Base-by-base conservation (phyloP, 805 yeast genomes). In the Wickerhamiella australiensis region DNA sequence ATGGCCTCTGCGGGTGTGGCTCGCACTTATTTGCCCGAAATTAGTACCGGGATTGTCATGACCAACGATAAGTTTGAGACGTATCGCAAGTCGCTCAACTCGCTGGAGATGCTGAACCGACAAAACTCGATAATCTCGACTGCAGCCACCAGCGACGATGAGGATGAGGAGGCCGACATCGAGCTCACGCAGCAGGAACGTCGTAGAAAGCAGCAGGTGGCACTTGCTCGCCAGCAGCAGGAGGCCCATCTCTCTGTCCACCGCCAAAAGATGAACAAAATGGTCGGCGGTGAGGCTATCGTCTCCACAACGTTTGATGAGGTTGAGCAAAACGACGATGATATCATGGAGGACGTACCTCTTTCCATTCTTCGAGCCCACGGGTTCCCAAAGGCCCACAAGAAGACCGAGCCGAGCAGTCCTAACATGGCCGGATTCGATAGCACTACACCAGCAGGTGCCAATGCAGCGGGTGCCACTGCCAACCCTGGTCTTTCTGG, bases 121-220 rank as follows among this genome's bases (percentile, higher is more conserved):
- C 50, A 52, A 25, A 53, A 49, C 42, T 50, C 54, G 17, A n/a
- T 47, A 17, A 36, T 44, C 13, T 42, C 47, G 13, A 33, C 46
- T 23, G 52, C 52, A 15, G 51, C 38, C 42, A 35, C 22, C 15
- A 42, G 60, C 53, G 63, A 61, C 18, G 65, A 61, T 20, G 70
- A 66, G 15, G 75, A 68, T 13, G 69, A 64, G 13, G 70, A 68
- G 57, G 72, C 65, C 29, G 72, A 67, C 42, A 66, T 61, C 12
- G 69, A 61, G 1, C 65, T 62, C 11, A 69, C 62, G 9, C 67
- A 63, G 9, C 63, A 59, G 5, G 56, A 54, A 13, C 53, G 51
- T 25, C 42, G 42, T 17, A 54, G 55, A 20, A 52, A 56, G 37
- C 58, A 56, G 46, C 56, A 43, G 42, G 29, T 48, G 1, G 62